Evolutionary conservation across 345 rosid species (phyloP), one percentile per base, ranked within the genome.

Genomic region (Viola odorata): DNA sequence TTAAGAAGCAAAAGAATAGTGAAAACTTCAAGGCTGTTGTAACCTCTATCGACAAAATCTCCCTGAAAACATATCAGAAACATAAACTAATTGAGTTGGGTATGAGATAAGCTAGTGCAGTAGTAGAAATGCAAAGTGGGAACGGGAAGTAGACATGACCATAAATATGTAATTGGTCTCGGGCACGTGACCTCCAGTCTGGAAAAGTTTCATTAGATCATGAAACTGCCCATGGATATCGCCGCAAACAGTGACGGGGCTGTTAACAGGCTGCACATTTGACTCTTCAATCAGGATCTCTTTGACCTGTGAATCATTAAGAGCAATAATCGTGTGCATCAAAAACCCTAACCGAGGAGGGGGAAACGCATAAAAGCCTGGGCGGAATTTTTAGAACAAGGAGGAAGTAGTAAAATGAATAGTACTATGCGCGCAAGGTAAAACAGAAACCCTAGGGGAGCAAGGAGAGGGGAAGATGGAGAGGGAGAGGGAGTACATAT

Each of bases 141-240:
- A 5, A 10, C 6, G 39, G 45, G 58, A 16, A 8, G 57, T 0
- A 63, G 16, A 54, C 15, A 54, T 38, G 42, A 86, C 99, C 96
- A 88, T 94, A 73, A 95, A 95, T 50, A 95, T 95, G 84, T 95
- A 95, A 68, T 95, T 95, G 1, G 98, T 95, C 77, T 95, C 96
- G 2, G 99, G 97, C 10, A 95, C 97, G 70, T 91, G 96, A 57
- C 96, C 99, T 44, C 96, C 99, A 6, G 99, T 91, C 77, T 88
- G 95, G 65, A 95, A 95, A 84, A 95, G 96, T 72, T 95, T 95
- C 94, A 95, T 95, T 6, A 95, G 83, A 70, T 95, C 99, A 75
- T 95, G 99, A 79, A 91, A 95, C 82, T 95, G 98, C 48, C 99
- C 98, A 76, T 95, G 99, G 55, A 95, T 95, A 71, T 95, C 99